These are phyloP conservation scores for Kwoniella dendrophila DNA, from an alignment of 768 basidiomycete genomes.

Conservation along the genomic window DNA sequence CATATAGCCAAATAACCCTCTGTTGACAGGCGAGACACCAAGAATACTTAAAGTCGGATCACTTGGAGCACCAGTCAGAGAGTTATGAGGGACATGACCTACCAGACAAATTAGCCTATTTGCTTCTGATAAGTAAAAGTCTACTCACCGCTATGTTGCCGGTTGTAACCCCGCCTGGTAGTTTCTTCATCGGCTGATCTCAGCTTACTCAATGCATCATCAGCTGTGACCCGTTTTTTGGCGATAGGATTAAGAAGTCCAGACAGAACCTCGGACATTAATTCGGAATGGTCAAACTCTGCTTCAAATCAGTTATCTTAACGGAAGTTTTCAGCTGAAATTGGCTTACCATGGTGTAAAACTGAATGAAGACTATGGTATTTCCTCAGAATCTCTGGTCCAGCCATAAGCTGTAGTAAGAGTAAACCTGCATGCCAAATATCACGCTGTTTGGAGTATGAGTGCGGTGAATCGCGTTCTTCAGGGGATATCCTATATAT, in stretches of 20 bases:
- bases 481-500: conserved; percentile 71
- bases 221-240: conserved; percentile 48
- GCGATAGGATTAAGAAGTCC: conserved; percentile 44
- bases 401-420: conserved; percentile 82
- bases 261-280: conserved; percentile 37
- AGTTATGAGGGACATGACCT: conserved; percentile 9
- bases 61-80: neutral
- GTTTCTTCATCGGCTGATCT: conserved; percentile 23
- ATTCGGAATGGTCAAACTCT: conserved; percentile 28
- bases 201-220: conserved; percentile 35
- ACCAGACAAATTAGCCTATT: neutral
- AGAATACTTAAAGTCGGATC: conserved; percentile 15
- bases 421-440: conserved; percentile 80
- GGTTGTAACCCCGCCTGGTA: conserved; percentile 7
- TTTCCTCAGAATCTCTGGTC: conserved; percentile 65
- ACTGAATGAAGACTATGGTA: conserved; percentile 50
- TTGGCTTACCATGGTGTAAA: conserved; percentile 48
- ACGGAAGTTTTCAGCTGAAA: neutral
- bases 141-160: conserved; percentile 12
- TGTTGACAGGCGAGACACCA: conserved; percentile 33
- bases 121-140: neutral
- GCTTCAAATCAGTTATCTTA: neutral
- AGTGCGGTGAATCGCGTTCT: conserved; percentile 73
- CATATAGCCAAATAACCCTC: conserved; percentile 23
- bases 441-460: conserved; percentile 76